A percentile compares a stretch with the other conserved stretches of the same genome.
Evolutionary conservation across 306 rosid genomes (phyloP).

Genomic region (Cicer chorassanicum): DNA sequence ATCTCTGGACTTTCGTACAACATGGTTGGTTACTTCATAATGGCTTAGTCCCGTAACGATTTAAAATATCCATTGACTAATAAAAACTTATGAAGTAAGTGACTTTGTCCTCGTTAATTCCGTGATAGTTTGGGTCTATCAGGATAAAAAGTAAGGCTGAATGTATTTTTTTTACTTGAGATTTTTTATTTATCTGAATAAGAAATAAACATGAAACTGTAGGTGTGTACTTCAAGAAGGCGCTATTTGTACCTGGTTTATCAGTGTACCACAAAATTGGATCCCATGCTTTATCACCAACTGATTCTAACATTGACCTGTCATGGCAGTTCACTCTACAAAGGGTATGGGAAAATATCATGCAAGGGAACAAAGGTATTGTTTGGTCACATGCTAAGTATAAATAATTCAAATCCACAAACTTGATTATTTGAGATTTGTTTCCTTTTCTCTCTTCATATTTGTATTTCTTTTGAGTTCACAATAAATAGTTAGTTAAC

Average conservation of each 20-base stretch:
- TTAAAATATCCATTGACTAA: not conserved
- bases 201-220: slow-evolving; percentile 41
- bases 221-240: slow-evolving; percentile 91
- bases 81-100: slow-evolving; percentile 18
- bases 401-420: slow-evolving; percentile 21
- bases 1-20: slow-evolving; percentile 36
- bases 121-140: slow-evolving; percentile 12
- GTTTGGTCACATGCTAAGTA: slow-evolving; percentile 24
- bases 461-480: not conserved
- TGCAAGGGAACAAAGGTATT: slow-evolving; percentile 71
- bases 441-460: slow-evolving; percentile 4
- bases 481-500: not conserved
- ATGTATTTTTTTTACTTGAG: slow-evolving; percentile 4
- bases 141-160: not conserved
- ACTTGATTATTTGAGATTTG: not conserved
- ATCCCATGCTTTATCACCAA: slow-evolving; percentile 59
- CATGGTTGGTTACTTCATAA: slow-evolving; percentile 18
- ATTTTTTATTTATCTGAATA: slow-evolving; percentile 3
- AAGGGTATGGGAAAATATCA: slow-evolving; percentile 82
- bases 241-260: slow-evolving; percentile 83
- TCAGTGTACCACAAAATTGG: slow-evolving; percentile 85
- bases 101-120: slow-evolving; percentile 20
- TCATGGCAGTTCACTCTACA: slow-evolving; percentile 88
- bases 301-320: slow-evolving; percentile 70
- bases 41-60: slow-evolving; percentile 15